Conservation (phyloP, 192 early-diverging fungal species). For the Coemansia sp. region DNA sequence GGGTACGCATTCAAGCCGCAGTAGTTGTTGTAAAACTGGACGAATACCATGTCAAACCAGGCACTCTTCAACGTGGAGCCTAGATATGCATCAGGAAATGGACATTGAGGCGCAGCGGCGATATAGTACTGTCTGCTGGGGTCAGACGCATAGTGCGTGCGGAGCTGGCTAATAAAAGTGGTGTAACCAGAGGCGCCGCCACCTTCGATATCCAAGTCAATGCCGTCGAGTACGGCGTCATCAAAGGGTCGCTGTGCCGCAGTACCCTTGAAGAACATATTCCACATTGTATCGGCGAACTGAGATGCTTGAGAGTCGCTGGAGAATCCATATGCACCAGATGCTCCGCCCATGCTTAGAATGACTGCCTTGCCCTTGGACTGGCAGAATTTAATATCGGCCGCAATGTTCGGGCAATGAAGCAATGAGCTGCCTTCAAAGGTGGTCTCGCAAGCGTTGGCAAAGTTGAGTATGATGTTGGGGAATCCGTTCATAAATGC, state of each 20-base stretch:
- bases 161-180: constrained; percentile 57
- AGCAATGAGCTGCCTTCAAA: constrained; percentile 61
- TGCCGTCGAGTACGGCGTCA: constrained; percentile 62
- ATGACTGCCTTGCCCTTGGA: constrained; percentile 63
- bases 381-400: constrained; percentile 73
- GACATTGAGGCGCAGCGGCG: constrained; percentile 56
- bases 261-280: constrained; percentile 65
- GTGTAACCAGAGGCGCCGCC: constrained; percentile 52
- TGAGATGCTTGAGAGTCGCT: constrained; percentile 39
- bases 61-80: constrained; percentile 59
- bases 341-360: constrained; percentile 71
- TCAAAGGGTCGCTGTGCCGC: constrained; percentile 60
- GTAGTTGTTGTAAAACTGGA: constrained; percentile 77
- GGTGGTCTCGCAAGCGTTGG: constrained; percentile 61
- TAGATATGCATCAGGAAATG: constrained; percentile 58
- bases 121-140: constrained; percentile 60
- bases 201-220: constrained; percentile 67
- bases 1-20: constrained; percentile 60
- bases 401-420: constrained; percentile 60
- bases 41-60: constrained; percentile 68
- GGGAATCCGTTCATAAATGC: constrained; percentile 67
- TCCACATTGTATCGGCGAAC: constrained; percentile 63
- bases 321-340: constrained; percentile 61
- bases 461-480: constrained; percentile 62
- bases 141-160: constrained; percentile 51